These are phyloP conservation scores for Mycena floridula DNA, from an alignment of 768 basidiomycete species.

Conservation along the genomic window DNA sequence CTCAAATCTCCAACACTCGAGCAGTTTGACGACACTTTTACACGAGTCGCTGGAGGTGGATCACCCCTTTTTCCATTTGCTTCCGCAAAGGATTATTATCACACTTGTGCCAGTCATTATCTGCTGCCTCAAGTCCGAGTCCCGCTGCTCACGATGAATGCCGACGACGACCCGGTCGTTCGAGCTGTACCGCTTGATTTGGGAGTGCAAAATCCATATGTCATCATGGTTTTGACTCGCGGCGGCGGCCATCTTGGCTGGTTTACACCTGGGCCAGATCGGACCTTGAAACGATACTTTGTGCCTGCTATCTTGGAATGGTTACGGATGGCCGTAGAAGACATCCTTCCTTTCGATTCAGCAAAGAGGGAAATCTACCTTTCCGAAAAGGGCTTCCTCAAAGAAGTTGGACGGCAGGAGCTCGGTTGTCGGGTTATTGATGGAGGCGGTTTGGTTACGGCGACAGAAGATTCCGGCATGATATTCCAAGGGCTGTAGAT, in stretches of 20 bases:
- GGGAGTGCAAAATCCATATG: slow-evolving; percentile 23
- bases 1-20: slow-evolving; percentile 26
- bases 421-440: neutral
- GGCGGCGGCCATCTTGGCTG: slow-evolving; percentile 54
- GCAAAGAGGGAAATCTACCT: no score
- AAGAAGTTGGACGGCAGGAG: neutral
- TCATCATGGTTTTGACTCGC: slow-evolving; percentile 34
- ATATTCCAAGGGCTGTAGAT: neutral
- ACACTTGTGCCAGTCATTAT: slow-evolving; percentile 38
- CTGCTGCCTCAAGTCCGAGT: slow-evolving; percentile 36
- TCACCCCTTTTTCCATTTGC: slow-evolving; percentile 20
- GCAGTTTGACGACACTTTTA: slow-evolving; percentile 36
- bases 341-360: slow-evolving; percentile 14
- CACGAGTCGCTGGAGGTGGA: slow-evolving; percentile 41
- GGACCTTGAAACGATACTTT: slow-evolving; percentile 34
- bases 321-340: slow-evolving; percentile 33
- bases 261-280: slow-evolving; percentile 31
- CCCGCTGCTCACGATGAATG: slow-evolving; percentile 46
- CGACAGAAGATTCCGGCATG: neutral
- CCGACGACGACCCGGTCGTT: slow-evolving; percentile 49
- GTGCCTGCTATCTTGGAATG: slow-evolving; percentile 43
- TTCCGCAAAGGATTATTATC: slow-evolving; percentile 40
- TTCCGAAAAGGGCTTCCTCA: neutral
- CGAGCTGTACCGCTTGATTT: slow-evolving; percentile 17
- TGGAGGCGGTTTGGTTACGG: neutral